Evolutionary conservation across 1,284 basidiomycete genomes (phyloP).

Genomic region (Ustilago crameri): DNA sequence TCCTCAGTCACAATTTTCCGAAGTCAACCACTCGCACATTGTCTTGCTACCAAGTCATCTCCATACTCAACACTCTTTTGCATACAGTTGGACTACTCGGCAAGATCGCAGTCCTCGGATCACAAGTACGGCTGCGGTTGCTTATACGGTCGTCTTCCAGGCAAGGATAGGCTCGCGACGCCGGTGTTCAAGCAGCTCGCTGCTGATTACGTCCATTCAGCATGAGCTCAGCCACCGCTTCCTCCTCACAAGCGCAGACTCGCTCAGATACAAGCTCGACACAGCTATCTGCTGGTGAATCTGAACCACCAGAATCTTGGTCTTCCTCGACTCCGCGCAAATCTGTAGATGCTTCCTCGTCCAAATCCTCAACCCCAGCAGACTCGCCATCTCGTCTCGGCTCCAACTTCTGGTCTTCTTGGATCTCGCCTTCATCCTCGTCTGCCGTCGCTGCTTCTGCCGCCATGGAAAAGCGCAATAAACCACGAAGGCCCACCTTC

Average conservation of each 20-base stretch:
- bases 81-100: not conserved
- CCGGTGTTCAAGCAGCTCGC: not conserved
- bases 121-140: not conserved
- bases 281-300: constrained; percentile 2
- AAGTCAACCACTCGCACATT: too few relatives aligned
- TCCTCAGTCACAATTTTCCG: too few relatives aligned
- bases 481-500: constrained; percentile 49
- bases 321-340: not conserved
- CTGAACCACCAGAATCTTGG: constrained; percentile 33
- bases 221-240: constrained; percentile 19
- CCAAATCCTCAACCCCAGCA: constrained; percentile 2
- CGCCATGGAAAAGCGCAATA: constrained; percentile 49
- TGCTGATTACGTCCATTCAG: constrained; percentile 2
- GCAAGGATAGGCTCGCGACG: constrained; percentile 2
- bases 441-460: constrained; percentile 52
- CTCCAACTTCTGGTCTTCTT: constrained; percentile 51
- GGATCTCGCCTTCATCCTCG: constrained; percentile 54
- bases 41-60: not conserved
- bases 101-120: not conserved
- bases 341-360: constrained; percentile 1
- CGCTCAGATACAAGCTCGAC: constrained; percentile 5
- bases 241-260: constrained; percentile 16
- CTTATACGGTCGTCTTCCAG: not conserved
- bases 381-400: constrained; percentile 40
- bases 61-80: not conserved